phyloP scores from a whole-genome alignment of 2,329 filamentous ascomycete species.

The Xylariaceae sp. region DNA sequence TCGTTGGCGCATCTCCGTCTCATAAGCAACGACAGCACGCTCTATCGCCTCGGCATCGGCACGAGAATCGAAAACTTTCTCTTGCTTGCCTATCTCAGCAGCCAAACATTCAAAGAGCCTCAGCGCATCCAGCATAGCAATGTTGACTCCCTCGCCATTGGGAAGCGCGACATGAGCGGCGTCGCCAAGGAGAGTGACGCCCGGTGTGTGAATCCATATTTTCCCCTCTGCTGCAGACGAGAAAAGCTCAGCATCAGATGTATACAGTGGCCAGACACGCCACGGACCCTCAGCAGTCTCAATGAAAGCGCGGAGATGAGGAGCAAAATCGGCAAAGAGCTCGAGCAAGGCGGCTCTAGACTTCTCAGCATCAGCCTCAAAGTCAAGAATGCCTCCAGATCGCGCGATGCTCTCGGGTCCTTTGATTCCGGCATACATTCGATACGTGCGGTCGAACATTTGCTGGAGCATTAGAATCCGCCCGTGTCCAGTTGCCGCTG shows the following conservation, averaged over 20 bases:
- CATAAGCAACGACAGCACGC: conserved; percentile 12
- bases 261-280: conserved; percentile 16
- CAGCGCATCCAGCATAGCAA: conserved; percentile 16
- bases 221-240: background rate
- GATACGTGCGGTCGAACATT: conserved; percentile 10
- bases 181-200: conserved; percentile 16
- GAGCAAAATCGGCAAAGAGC: conserved; percentile 2
- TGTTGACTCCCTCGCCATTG: conserved; percentile 16
- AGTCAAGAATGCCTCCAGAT: conserved; percentile 7
- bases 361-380: conserved; percentile 4
- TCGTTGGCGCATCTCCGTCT: conserved; percentile 9
- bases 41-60: conserved; percentile 7
- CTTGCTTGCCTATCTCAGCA: background rate
- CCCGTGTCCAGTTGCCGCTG: background rate
- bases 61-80: background rate
- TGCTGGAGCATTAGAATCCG: conserved; percentile 8
- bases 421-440: conserved; percentile 10
- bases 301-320: conserved; percentile 5
- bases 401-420: conserved; percentile 3
- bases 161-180: conserved; percentile 15
- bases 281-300: conserved; percentile 10
- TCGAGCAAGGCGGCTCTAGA: background rate
- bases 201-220: conserved; percentile 8
- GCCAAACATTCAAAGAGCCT: conserved; percentile 8
- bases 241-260: background rate